A percentile compares a stretch with the other conserved stretches of the same genome.
Conservation (phyloP, 139 green algal species). For the Tetraselmis striata region DNA sequence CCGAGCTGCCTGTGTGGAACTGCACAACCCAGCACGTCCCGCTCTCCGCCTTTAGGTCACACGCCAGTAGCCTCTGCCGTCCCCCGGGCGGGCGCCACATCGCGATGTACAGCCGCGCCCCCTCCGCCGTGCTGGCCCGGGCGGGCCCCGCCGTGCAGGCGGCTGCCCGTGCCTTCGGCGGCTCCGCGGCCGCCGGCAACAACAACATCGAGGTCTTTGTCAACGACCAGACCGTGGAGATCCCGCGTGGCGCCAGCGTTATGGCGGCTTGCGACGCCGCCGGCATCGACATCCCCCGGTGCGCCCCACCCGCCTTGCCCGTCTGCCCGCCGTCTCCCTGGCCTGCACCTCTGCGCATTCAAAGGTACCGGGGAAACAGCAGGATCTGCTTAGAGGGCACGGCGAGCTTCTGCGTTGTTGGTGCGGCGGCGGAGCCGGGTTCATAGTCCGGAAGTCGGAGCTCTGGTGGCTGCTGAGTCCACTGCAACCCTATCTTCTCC, state of each 20-base stretch:
- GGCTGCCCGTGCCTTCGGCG: background rate
- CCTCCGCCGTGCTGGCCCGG: background rate
- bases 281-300: slow-evolving; percentile 90
- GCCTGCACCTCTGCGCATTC: background rate
- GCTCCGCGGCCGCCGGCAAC: background rate
- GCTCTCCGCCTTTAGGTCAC: too few species aligned
- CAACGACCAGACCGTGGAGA: slow-evolving; percentile 67
- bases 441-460: background rate
- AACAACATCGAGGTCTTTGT: slow-evolving; percentile 81
- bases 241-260: slow-evolving; percentile 84
- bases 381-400: background rate
- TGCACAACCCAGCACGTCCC: too few species aligned
- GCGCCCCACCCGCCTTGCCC: background rate
- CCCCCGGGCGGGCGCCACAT: too few species aligned
- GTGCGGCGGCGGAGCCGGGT: background rate
- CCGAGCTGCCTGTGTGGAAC: too few species aligned
- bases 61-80: too few species aligned
- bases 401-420: background rate
- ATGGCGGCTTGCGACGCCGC: slow-evolving; percentile 92
- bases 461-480: background rate
- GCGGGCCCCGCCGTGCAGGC: background rate
- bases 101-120: too few species aligned
- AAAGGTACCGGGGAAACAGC: too few species aligned
- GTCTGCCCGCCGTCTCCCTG: background rate
- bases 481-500: background rate